Percentiles rank a stretch among this genome's conserved stretches.
These are phyloP conservation scores for Penicillium sp. DNA, from an alignment of 2,329 filamentous ascomycete genomes.

Conservation along the genomic window DNA sequence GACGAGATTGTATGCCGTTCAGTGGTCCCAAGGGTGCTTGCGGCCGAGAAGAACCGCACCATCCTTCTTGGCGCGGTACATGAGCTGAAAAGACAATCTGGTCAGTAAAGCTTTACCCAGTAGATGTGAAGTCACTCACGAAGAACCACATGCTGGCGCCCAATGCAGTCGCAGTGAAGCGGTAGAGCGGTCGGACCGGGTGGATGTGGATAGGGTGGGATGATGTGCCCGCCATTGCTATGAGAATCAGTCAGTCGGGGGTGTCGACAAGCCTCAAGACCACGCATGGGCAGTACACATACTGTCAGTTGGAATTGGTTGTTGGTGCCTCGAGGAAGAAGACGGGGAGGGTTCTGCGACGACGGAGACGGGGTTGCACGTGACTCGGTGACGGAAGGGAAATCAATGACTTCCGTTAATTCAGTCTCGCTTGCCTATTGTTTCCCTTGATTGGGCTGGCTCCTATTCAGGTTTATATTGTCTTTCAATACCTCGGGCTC, in stretches of 20 bases:
- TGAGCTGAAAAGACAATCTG: constrained; percentile 62
- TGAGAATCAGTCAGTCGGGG: not conserved
- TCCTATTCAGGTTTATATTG: constrained; percentile 6
- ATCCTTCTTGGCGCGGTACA: constrained; percentile 97
- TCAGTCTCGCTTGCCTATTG: not conserved
- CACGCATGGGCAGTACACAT: not conserved
- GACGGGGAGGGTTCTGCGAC: constrained; percentile 9
- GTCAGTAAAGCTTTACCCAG: constrained; percentile 17
- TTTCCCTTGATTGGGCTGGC: constrained; percentile 1
- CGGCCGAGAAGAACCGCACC: constrained; percentile 85
- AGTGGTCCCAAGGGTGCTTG: constrained; percentile 98
- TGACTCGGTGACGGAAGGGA: constrained; percentile 10
- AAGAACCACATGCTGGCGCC: constrained; percentile 99
- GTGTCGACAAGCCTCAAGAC: not conserved
- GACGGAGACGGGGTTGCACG: constrained; percentile 4
- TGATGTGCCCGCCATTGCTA: constrained; percentile 42
- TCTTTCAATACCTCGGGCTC: not conserved
- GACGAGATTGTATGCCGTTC: constrained; percentile 34
- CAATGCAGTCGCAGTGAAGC: constrained; percentile 81
- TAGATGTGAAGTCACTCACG: constrained; percentile 53
- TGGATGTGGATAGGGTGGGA: constrained; percentile 54
- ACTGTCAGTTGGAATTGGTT: constrained; percentile 14
- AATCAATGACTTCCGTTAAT: constrained; percentile 4
- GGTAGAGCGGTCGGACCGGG: constrained; percentile 70
- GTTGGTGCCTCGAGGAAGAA: constrained; percentile 12